Evolutionary conservation across 768 basidiomycete genomes (phyloP), one percentile per base, ranked within the genome.

Genomic region (Rhodosporidiobolus odoratus): DNA sequence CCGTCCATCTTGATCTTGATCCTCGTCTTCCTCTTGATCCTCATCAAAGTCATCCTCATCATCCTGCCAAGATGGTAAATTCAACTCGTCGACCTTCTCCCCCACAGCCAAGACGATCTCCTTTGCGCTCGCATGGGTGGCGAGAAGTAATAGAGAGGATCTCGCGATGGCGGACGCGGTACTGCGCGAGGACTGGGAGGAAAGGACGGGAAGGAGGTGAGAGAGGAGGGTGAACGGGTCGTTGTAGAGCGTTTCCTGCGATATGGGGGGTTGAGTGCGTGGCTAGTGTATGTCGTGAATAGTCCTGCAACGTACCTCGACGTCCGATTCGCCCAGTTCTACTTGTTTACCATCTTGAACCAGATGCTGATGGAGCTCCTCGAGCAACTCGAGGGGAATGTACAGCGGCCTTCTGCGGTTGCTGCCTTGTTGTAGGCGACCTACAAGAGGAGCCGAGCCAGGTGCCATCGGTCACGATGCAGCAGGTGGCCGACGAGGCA

Each of bases 171-270:
- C 9, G 5, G 57, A 16, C 8, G 19, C 5, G 25, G 37, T 2
- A 6, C 27, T 25, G 3, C 12, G 38, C 2, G 57, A 15, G 25
- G 38, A 40, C 9, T 25, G 4, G 63, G 41, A 21, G 1, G 54
- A 47, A 37, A 57, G 8, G 43, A 37, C 30, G n/a, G 64, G 64
- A 17, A 65, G 32, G 16, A 65, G 56, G n/a, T 30, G 43, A 27
- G 45, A 23, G 64, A 65, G 34, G 43, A 65, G 64, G 1, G 45
- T 8, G 37, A 65, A 65, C 4, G 64, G 41, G 35, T 65, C 54
- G 43, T 8, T 13, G 54, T 57, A 65, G 34, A 65, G 54, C 1
- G 64, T 37, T 6, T 38, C 12, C 64, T 65, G 64, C 45, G 7
- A 35, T 9, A 2, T 1, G 13, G 3, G 9, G 8, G 35, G 25